phyloP scores from a whole-genome alignment of 345 rosid genomes.

The Bretschneidera sinensis region DNA sequence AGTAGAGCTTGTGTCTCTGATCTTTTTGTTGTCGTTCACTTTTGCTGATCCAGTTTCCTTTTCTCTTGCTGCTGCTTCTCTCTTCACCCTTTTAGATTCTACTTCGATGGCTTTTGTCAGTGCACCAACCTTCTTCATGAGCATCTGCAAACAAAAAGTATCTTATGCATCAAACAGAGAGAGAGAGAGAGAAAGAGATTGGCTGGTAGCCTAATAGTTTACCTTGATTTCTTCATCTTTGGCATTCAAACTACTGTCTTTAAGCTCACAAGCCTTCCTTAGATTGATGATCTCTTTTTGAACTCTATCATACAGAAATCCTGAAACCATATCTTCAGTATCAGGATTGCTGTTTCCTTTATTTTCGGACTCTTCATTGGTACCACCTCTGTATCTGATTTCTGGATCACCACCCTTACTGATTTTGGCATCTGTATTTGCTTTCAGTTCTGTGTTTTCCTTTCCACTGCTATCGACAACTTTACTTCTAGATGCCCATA shows the following conservation, averaged over 20 bases:
- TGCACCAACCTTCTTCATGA: constrained; percentile 76
- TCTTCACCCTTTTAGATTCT: constrained; percentile 73
- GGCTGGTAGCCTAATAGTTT: not conserved
- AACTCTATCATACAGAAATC: constrained; percentile 78
- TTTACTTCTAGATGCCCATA: constrained; percentile 57
- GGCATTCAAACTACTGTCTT: constrained; percentile 46
- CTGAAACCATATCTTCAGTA: constrained; percentile 64
- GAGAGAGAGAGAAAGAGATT: not conserved
- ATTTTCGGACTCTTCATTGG: constrained; percentile 26
- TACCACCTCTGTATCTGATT: constrained; percentile 19
- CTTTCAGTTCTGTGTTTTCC: constrained; percentile 47
- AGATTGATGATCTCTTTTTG: constrained; percentile 75
- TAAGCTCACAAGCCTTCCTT: constrained; percentile 61
- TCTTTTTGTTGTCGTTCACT: constrained; percentile 32
- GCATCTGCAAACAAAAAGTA: constrained; percentile 42
- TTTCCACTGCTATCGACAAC: constrained; percentile 49
- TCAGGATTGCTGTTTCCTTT: constrained; percentile 21
- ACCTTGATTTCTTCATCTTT: constrained; percentile 89
- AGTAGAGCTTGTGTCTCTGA: constrained; percentile 19
- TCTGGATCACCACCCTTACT: constrained; percentile 22
- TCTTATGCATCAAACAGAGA: constrained; percentile 4
- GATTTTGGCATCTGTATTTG: constrained; percentile 22
- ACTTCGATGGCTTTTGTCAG: constrained; percentile 67
- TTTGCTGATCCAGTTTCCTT: constrained; percentile 41
- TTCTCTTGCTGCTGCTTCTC: constrained; percentile 67